phyloP scores from a whole-genome alignment of 202 grass and related monocot genomes.

The Saccharum hybrid region DNA sequence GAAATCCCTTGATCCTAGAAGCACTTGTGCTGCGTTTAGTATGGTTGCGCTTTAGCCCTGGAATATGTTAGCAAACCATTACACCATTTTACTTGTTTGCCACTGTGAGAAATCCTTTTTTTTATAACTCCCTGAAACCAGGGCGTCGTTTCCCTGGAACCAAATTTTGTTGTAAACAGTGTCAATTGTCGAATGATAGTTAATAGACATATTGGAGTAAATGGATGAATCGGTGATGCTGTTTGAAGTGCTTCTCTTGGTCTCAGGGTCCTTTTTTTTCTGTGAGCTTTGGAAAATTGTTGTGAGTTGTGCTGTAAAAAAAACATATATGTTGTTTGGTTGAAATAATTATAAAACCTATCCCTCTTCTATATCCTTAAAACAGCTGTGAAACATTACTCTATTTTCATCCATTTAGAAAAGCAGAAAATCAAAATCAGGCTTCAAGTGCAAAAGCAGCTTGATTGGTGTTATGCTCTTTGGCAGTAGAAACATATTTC shows the following conservation, averaged over 20 bases:
- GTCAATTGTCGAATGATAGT: constrained; percentile 14
- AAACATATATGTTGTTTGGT: no score
- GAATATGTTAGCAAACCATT: constrained; percentile 47
- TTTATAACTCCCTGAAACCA: constrained; percentile 21
- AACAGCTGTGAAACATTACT: no score
- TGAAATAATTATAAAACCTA: no score
- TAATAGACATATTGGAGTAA: background rate
- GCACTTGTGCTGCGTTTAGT: constrained; percentile 17
- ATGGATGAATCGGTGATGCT: background rate
- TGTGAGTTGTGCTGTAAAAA: no score
- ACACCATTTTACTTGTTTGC: constrained; percentile 17
- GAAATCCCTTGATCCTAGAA: constrained; percentile 16
- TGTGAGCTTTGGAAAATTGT: background rate
- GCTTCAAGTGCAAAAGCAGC: no score
- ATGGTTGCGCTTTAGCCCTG: constrained; percentile 35
- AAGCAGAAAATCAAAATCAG: no score
- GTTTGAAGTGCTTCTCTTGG: background rate
- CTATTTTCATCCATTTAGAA: no score
- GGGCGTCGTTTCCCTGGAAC: constrained; percentile 4
- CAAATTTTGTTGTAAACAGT: constrained; percentile 47
- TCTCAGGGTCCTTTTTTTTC: background rate
- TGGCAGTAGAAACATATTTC: no score
- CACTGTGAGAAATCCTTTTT: background rate
- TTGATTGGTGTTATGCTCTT: no score
- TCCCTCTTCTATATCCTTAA: no score